phyloP scores from a whole-genome alignment of 495 filamentous ascomycete genomes.

The Jackrogersella minutella region DNA sequence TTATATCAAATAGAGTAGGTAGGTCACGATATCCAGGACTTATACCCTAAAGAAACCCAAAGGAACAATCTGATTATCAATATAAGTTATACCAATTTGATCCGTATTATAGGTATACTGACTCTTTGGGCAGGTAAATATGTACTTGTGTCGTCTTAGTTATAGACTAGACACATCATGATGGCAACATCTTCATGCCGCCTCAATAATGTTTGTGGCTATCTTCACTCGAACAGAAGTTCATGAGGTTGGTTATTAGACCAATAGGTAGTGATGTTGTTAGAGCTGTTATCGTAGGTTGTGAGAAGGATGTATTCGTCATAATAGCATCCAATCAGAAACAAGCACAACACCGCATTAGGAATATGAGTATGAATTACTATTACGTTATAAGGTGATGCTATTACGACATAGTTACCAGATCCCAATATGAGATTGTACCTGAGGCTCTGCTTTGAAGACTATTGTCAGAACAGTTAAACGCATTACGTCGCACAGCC shows the following conservation, averaged over 20 bases:
- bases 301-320: constrained; percentile 1
- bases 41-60: background rate
- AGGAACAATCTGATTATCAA: background rate
- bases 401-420: background rate
- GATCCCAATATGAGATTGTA: background rate
- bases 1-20: background rate
- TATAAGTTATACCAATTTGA: background rate
- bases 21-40: background rate
- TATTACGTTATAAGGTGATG: background rate
- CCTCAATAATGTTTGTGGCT: too few relatives aligned
- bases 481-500: background rate
- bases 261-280: too few relatives aligned
- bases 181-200: too few relatives aligned
- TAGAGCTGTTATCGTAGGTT: too few relatives aligned
- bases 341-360: constrained; percentile 18
- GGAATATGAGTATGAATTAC: constrained; percentile 12
- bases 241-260: background rate
- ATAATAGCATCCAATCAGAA: constrained; percentile 20
- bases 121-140: too few relatives aligned
- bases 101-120: background rate
- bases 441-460: background rate
- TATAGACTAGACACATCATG: too few relatives aligned
- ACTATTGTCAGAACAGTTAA: background rate
- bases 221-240: background rate
- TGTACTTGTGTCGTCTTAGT: too few relatives aligned